phyloP scores from a whole-genome alignment of 2,329 filamentous ascomycete genomes.

The Colletotrichum musicola region DNA sequence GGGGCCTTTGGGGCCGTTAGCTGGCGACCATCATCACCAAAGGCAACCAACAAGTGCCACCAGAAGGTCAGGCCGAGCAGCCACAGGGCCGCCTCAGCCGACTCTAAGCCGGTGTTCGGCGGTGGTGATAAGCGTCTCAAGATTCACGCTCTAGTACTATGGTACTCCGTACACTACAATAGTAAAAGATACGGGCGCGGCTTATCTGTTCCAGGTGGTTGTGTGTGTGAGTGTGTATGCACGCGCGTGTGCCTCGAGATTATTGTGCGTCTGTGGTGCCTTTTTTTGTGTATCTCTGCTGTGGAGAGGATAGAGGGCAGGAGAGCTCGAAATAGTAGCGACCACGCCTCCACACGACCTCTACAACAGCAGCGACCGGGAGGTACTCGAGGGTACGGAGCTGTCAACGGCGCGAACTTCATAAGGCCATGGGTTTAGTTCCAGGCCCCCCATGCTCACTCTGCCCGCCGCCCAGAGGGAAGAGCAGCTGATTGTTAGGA shows the following conservation, averaged over 20 bases:
- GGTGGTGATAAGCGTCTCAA: not conserved
- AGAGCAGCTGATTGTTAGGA: not conserved
- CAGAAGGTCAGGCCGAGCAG: no score
- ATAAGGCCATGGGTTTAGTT: conserved; percentile 12
- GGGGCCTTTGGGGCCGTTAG: conserved; percentile 1
- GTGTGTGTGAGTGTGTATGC: not conserved
- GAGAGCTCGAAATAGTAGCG: not conserved
- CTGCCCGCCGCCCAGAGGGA: not conserved
- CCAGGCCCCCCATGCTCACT: conserved; percentile 12
- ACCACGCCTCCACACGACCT: not conserved
- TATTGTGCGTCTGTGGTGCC: conserved; percentile 5
- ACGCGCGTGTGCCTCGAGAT: not conserved
- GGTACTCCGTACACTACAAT: no score
- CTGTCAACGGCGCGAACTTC: conserved; percentile 22
- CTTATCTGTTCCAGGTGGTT: conserved; percentile 8
- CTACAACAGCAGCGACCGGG: not conserved
- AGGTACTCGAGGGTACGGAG: conserved; percentile 18
- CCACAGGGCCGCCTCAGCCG: no score
- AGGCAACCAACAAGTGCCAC: no score
- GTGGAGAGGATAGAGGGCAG: conserved; percentile 15
- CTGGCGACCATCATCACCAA: conserved; percentile 5
- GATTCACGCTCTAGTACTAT: not conserved
- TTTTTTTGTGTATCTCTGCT: conserved; percentile 22
- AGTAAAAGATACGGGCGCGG: conserved; percentile 1
- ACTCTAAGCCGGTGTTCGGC: no score